Evolutionary conservation across 164 flowering plant genomes (phyloP).

Genomic region (Tinospora cordifolia): DNA sequence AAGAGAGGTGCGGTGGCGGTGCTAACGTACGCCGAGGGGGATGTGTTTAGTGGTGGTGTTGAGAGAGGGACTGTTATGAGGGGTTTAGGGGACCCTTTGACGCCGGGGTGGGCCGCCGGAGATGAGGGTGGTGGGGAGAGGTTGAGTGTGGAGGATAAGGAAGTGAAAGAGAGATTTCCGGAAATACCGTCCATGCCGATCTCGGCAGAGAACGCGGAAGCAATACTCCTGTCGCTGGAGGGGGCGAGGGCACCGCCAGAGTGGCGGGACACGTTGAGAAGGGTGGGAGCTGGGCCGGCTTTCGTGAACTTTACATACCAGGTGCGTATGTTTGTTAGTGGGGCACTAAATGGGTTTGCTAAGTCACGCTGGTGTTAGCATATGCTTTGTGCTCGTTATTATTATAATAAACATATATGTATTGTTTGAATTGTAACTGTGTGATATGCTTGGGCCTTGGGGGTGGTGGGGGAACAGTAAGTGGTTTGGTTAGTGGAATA

Average conservation of each 20-base stretch:
- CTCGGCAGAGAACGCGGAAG: slow-evolving; percentile 47
- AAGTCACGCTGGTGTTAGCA: not conserved
- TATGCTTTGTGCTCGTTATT: no score
- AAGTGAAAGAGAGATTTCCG: slow-evolving; percentile 50
- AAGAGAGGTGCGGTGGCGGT: slow-evolving; percentile 53
- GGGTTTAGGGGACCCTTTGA: slow-evolving; percentile 84
- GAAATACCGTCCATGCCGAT: slow-evolving; percentile 77
- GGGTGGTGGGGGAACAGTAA: not conserved
- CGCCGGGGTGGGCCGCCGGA: slow-evolving; percentile 64
- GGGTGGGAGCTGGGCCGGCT: slow-evolving; percentile 66
- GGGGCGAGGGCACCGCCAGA: slow-evolving; percentile 42
- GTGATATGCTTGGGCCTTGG: no score
- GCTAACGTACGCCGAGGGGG: slow-evolving; percentile 54
- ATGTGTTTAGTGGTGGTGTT: slow-evolving; percentile 24
- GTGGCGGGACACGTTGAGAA: slow-evolving; percentile 43
- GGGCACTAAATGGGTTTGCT: not conserved
- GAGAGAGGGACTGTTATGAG: slow-evolving; percentile 84
- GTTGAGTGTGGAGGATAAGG: slow-evolving; percentile 35
- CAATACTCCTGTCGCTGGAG: slow-evolving; percentile 45
- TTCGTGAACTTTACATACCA: slow-evolving; percentile 59
- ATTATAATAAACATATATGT: no score
- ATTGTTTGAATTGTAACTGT: no score
- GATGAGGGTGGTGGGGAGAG: slow-evolving; percentile 61
- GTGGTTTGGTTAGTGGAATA: not conserved
- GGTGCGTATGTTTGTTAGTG: slow-evolving; percentile 31